Evolutionary conservation across 441 rosid genomes (phyloP), one percentile per base, ranked within the genome.

Genomic region (Bruguiera hainesii): DNA sequence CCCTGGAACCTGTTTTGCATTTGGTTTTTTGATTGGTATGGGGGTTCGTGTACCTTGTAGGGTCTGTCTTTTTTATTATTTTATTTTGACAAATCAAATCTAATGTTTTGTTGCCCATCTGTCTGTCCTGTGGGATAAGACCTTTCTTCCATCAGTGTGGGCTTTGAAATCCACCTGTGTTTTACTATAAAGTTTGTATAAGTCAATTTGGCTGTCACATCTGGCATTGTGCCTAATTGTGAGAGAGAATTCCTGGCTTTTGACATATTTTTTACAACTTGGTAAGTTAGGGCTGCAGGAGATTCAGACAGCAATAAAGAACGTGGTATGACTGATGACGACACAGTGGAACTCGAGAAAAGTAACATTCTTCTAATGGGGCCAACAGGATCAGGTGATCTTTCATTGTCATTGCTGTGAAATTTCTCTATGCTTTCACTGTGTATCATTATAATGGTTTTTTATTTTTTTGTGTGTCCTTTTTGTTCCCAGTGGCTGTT

Each of bases 291-390:
- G 89, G 81, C 96, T 71, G 67, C 86, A 11, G 96, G 87, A 73
- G 91, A 85, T 69, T 69, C 81, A 6, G 75, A 60, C 42, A 84
- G 78, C 56, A 71, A 46, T 75, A 62, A 61, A 62, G 71, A 70
- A 11, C 83, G 84, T 72, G 68, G 74, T 70, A 61, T 74, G 71
- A 11, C 48, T 13, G 89, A 89, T 67, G 93, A 89, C 71, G 98
- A 87, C 71, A 66, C 65, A 61, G 99, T 91, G 73, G 99, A 94
- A 79, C 89, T 94, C 59, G 98, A 91, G 89, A 94, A 91, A 82
- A 91, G 98, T 85, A 94, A 91, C 78, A 94, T 94, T 82, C 98
- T 94, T 68, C 73, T 94, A 28, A 89, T 94, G 98, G 99, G 99
- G 66, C 99, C 98, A 48, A 94, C 98, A 53, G 98, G 99, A 61